phyloP scores from a whole-genome alignment of 192 early-diverging fungal species.

The Umbelopsis sp. region DNA sequence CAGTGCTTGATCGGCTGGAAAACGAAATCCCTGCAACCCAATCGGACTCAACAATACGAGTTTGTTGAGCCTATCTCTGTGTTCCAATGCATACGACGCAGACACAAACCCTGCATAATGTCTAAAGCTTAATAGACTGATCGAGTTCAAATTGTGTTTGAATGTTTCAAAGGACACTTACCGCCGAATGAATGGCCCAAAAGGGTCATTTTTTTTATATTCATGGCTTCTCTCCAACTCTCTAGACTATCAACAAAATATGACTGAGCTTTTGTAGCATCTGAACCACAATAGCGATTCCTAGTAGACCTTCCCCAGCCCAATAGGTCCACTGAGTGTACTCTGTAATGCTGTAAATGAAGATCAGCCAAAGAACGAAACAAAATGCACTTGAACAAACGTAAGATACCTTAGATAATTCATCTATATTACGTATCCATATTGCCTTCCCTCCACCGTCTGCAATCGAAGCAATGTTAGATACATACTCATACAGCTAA shows the following conservation, averaged over 20 bases:
- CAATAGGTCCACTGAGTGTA: constrained; percentile 29
- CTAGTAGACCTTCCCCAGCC: constrained; percentile 31
- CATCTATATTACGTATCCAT: constrained; percentile 25
- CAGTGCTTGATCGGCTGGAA: constrained; percentile 1
- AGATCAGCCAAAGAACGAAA: not conserved
- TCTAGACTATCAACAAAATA: constrained; percentile 92
- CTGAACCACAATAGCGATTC: constrained; percentile 22
- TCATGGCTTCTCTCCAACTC: constrained; percentile 76
- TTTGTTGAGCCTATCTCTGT: constrained; percentile 24
- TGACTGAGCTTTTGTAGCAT: constrained; percentile 26
- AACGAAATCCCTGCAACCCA: constrained; percentile 29
- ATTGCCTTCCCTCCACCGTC: constrained; percentile 27
- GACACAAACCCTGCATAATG: constrained; percentile 25
- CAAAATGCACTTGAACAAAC: not conserved
- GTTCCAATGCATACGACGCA: constrained; percentile 32
- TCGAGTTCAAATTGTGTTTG: not conserved
- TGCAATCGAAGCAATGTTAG: not conserved
- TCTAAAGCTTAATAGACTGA: not conserved
- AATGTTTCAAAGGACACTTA: not conserved
- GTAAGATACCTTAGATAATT: constrained; percentile 17
- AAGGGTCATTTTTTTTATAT: constrained; percentile 83
- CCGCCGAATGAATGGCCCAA: constrained; percentile 87
- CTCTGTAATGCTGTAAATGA: constrained; percentile 9
- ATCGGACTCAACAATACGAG: constrained; percentile 27
- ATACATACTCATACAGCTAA: not conserved